Evolutionary conservation across 192 early-diverging fungal genomes (phyloP), one percentile per base, ranked within the genome.

Genomic region (Funneliformis geosporum): DNA sequence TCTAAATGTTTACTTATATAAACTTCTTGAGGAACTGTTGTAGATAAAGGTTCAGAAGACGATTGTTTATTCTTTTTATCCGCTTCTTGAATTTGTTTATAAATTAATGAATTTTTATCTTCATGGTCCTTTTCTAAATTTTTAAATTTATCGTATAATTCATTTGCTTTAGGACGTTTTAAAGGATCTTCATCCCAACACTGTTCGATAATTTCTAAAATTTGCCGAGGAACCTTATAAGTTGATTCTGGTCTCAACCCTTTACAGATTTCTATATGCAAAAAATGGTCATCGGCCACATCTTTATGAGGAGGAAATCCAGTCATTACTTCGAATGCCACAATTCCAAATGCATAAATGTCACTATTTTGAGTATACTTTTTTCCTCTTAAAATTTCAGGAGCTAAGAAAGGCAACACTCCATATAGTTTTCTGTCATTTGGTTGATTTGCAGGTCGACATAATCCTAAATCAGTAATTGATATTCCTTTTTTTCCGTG

Each of bases 341-440:
- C 81, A 38, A 86, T 79, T 9, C 83, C 85, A 1, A 84, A 78
- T 78, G 81, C 78, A 75, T 86, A 86, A 38, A 86, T 81, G 47
- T 84, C 84, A 27, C 33, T n/a, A n/a, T 6, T 8, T 75, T 60
- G 46, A 43, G 59, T 43, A 8, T 62, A 62, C 43, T 16, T 14
- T 64, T 42, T n/a, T 14, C 76, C 75, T 43, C 50, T 43, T 14
- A 77, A 68, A 8, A 80, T 60, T 27, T 82, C 84, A 18, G 84
- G 84, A 8, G 84, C 79, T 7, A 83, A 38, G 66, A 81, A 85
- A 3, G 84, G 82, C 7, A 85, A 60, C 38, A 80, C 59, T 18
- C 84, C 84, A 76, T 83, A 85, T 40, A 76, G 12, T 76, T 76
- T 16, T 1, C 40, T 38, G 11, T 21, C 10, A 25, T 16, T 21